Conservation (phyloP, 78 protist species). For the Emiliania huxleyi region DNA sequence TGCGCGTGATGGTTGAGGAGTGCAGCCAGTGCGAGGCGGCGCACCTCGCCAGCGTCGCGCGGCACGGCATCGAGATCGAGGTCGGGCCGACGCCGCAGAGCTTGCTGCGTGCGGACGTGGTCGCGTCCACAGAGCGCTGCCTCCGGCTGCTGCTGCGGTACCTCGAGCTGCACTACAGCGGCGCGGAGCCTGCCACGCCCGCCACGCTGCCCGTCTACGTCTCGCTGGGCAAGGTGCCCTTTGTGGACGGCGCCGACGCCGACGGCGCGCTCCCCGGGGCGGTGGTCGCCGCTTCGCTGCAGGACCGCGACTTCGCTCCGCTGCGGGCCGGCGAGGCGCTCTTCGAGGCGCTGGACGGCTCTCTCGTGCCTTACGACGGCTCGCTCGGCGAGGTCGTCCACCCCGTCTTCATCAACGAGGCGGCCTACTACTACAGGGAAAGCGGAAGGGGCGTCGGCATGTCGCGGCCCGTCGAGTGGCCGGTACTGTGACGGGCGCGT, state of each 20-base stretch:
- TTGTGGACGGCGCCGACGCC: neutral
- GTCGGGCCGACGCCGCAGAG: slow-evolving; percentile 25
- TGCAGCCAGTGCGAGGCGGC: neutral
- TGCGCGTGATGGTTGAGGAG: neutral
- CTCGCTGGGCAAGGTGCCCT: neutral
- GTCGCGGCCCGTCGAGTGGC: neutral
- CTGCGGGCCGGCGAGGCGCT: neutral
- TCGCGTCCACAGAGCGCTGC: neutral
- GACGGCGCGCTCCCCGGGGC: neutral
- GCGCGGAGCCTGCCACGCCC: neutral
- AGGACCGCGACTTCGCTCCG: neutral
- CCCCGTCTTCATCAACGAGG: slow-evolving; percentile 29
- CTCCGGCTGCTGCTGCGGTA: neutral
- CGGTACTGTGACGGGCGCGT: no score
- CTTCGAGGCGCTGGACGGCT: neutral
- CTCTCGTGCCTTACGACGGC: neutral
- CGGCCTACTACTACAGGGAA: neutral
- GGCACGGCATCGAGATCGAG: neutral
- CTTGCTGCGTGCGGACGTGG: neutral
- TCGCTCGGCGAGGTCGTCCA: neutral
- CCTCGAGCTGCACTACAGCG: neutral
- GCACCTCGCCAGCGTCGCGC: neutral
- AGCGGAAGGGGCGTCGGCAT: neutral
- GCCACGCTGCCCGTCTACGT: neutral
- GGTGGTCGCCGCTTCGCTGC: neutral